These are phyloP conservation scores for Dacryopinax primogenitus DNA, from an alignment of 768 basidiomycete genomes.

Conservation along the genomic window DNA sequence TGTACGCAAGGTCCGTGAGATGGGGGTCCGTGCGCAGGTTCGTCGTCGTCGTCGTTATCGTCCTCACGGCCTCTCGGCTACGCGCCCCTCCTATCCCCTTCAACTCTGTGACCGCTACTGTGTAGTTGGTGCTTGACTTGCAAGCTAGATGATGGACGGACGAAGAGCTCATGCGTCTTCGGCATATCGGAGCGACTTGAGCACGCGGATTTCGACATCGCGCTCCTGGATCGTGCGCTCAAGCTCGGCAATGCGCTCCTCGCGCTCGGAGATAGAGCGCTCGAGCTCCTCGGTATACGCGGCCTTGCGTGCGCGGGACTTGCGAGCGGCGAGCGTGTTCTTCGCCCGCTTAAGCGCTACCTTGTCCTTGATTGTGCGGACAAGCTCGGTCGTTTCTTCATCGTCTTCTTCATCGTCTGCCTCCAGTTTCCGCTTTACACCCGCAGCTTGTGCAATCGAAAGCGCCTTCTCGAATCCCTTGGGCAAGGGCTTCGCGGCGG, in stretches of 20 bases:
- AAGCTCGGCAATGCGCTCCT: not conserved
- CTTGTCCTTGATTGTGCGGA: not conserved
- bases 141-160: too few species aligned
- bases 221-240: not conserved
- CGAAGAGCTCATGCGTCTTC: not conserved
- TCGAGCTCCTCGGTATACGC: constrained; percentile 5
- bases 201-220: constrained; percentile 1
- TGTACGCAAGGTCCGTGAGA: too few species aligned
- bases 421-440: constrained; percentile 3
- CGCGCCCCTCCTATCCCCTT: too few species aligned
- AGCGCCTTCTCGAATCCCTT: not conserved
- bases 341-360: constrained; percentile 2
- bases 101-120: too few species aligned
- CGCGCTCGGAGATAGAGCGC: not conserved
- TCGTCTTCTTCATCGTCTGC: constrained; percentile 4
- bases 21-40: too few species aligned
- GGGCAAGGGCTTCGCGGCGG: constrained; percentile 14
- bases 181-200: not conserved
- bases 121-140: too few species aligned
- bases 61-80: too few species aligned
- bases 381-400: not conserved
- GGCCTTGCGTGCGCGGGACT: not conserved
- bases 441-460: not conserved
- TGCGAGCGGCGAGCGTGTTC: constrained; percentile 5
- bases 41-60: too few species aligned